Percentiles rank a stretch among this genome's conserved stretches.
phyloP scores from a whole-genome alignment of 202 grass and related monocot species.

The Saccharum hybrid region DNA sequence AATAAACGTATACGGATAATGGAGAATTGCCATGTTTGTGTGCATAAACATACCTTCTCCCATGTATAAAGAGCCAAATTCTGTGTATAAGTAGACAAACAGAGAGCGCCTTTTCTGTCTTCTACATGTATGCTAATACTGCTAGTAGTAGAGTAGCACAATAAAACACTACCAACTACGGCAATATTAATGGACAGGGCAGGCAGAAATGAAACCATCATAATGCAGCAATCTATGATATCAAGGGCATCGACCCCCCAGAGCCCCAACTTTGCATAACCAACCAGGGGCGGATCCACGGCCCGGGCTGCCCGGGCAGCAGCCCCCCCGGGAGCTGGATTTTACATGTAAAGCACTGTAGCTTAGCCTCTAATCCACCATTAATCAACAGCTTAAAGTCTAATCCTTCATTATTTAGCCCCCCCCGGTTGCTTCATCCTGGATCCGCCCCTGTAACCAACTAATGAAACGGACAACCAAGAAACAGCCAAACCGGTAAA shows the following conservation, averaged over 20 bases:
- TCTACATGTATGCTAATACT: neutral
- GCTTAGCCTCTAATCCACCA: no score
- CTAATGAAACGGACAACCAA: neutral
- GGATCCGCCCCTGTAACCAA: no score
- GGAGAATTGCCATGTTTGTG: neutral
- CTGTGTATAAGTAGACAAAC: conserved; percentile 1
- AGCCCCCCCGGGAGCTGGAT: no score
- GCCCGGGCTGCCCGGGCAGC: no score
- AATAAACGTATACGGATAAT: neutral
- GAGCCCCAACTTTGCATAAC: neutral
- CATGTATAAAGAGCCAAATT: neutral
- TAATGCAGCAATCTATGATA: conserved; percentile 21
- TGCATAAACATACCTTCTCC: neutral
- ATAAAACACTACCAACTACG: conserved; percentile 21
- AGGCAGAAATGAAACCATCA: neutral
- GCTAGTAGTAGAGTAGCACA: neutral
- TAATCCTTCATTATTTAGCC: no score
- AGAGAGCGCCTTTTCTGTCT: neutral
- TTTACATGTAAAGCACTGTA: no score
- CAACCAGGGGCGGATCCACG: no score
- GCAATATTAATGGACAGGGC: neutral
- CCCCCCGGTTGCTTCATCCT: no score
- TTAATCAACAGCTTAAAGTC: no score
- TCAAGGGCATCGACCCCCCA: neutral
- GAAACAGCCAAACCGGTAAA: neutral